phyloP scores from a whole-genome alignment of 2,329 filamentous ascomycete genomes.

The Dryadomyces sulphureus region DNA sequence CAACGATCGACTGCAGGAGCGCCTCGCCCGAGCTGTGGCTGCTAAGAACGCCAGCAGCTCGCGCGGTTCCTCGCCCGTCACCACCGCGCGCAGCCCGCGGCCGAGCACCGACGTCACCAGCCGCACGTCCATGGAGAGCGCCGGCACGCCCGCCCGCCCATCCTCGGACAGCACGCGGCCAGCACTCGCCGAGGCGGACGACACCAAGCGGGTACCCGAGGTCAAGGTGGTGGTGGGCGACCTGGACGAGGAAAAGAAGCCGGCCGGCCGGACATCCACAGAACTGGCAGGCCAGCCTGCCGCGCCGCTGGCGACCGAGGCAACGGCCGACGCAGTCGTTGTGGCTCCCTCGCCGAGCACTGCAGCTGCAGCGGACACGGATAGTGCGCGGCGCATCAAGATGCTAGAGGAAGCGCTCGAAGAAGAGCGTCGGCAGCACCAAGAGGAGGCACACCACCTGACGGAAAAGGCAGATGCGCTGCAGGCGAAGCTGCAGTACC shows the following conservation, averaged over 20 bases:
- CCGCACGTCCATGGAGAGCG: constrained; percentile 18
- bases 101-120: constrained; percentile 23
- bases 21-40: constrained; percentile 74
- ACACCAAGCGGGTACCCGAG: too few species aligned
- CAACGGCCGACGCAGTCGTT: neutral
- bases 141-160: too few species aligned
- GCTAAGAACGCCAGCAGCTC: constrained; percentile 38
- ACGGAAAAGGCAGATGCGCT: constrained; percentile 84
- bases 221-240: too few species aligned
- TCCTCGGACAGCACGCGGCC: too few species aligned
- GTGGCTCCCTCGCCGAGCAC: too few species aligned
- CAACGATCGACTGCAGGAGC: constrained; percentile 78
- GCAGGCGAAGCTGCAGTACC: constrained; percentile 78
- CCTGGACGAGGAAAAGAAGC: too few species aligned
- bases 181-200: too few species aligned
- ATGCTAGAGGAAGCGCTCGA: constrained; percentile 22
- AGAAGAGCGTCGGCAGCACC: constrained; percentile 38
- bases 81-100: constrained; percentile 28
- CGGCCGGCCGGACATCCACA: too few species aligned
- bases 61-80: constrained; percentile 27
- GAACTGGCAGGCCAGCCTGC: too few species aligned
- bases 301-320: neutral
- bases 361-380: neutral
- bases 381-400: constrained; percentile 20
- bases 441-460: constrained; percentile 72